Evolutionary conservation across 75 land plant genomes (phyloP).

Genomic region (Ceratopteris richardii): DNA sequence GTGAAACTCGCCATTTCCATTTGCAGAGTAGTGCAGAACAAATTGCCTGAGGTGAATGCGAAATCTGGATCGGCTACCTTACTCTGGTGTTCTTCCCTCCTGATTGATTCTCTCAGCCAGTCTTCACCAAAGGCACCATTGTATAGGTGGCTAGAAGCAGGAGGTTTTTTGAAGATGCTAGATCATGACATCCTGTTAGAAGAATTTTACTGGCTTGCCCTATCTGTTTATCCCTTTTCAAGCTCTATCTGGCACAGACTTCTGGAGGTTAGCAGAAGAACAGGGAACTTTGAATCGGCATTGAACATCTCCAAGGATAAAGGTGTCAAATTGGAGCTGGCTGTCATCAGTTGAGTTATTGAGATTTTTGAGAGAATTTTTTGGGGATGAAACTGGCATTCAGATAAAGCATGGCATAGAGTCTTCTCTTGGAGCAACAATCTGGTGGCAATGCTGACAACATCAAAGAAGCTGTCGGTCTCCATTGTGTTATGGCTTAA

Average conservation of each 20-base stretch:
- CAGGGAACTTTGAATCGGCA: slow-evolving; percentile 8
- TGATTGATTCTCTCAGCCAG: slow-evolving; percentile 52
- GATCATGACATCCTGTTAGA: slow-evolving; percentile 20
- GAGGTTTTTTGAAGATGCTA: slow-evolving; percentile 28
- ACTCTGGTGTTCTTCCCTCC: slow-evolving; percentile 61
- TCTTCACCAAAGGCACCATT: slow-evolving; percentile 66
- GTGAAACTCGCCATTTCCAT: slow-evolving; percentile 47
- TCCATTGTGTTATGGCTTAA: too few species aligned
- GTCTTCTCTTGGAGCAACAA: too few species aligned
- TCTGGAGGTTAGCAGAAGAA: slow-evolving; percentile 6
- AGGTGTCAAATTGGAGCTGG: slow-evolving; percentile 27
- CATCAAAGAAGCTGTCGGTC: too few species aligned
- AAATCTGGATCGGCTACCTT: slow-evolving; percentile 14
- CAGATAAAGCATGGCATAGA: too few species aligned
- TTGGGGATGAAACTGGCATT: too few species aligned
- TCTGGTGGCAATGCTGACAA: too few species aligned
- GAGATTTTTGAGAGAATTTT: too few species aligned
- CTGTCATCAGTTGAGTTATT: too few species aligned
- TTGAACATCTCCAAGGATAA: slow-evolving; percentile 29
- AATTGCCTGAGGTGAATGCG: neutral
- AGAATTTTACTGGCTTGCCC: slow-evolving; percentile 45
- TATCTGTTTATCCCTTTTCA: slow-evolving; percentile 71
- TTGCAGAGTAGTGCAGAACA: slow-evolving; percentile 25
- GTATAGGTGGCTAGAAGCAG: slow-evolving; percentile 57
- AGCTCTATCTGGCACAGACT: slow-evolving; percentile 48